Evolutionary conservation across 192 early-diverging fungal species (phyloP).

Genomic region (Coemansia sp.): DNA sequence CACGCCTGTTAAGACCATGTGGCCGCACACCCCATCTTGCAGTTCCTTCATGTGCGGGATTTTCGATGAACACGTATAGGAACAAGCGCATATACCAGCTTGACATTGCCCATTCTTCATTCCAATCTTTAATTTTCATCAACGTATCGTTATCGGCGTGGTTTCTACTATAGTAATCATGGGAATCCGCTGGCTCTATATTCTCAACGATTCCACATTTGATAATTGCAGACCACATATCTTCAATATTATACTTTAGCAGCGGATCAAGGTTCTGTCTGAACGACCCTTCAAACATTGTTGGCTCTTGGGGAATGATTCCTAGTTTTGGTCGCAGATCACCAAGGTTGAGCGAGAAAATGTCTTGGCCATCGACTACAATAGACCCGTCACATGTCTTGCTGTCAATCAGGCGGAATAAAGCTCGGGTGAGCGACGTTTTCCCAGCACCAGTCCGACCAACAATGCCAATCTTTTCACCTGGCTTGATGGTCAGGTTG

Average conservation of each 20-base stretch:
- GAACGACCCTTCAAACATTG: constrained; percentile 63
- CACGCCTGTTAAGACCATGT: too few species aligned
- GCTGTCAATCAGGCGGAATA: constrained; percentile 69
- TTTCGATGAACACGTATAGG: too few species aligned
- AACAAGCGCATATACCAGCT: too few species aligned
- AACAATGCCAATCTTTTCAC: constrained; percentile 67
- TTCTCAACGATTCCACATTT: constrained; percentile 13
- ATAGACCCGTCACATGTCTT: constrained; percentile 56
- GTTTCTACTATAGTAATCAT: too few species aligned
- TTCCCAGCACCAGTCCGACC: constrained; percentile 82
- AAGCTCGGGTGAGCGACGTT: constrained; percentile 58
- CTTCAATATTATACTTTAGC: constrained; percentile 50
- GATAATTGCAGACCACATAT: constrained; percentile 64
- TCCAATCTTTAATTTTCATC: too few species aligned
- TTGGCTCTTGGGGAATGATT: constrained; percentile 69
- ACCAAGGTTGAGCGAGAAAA: constrained; percentile 58
- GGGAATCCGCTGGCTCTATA: not conserved
- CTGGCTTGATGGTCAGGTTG: constrained; percentile 59
- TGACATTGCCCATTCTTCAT: too few species aligned
- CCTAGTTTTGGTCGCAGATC: constrained; percentile 54
- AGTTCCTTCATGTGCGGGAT: too few species aligned
- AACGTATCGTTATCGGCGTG: too few species aligned
- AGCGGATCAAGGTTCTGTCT: constrained; percentile 72
- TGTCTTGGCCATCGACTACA: constrained; percentile 72
- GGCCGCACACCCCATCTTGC: too few species aligned